A percentile compares a stretch with the other conserved stretches of the same genome.
Evolutionary conservation across 73 alveolate species (phyloP).

Genomic region (Paramecium caudatum): DNA sequence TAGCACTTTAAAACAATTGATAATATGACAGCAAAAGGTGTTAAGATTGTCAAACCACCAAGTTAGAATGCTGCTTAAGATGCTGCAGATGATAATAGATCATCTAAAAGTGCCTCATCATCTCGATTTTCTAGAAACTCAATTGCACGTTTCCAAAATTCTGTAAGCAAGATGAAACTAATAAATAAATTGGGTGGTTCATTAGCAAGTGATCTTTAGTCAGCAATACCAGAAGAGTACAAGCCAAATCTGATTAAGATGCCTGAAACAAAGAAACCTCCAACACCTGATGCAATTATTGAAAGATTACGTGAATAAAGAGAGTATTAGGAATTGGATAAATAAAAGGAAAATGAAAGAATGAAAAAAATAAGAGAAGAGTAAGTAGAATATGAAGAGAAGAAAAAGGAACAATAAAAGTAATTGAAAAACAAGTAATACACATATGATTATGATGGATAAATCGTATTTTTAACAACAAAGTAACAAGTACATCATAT

Average conservation of each 20-base stretch:
- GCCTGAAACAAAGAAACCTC: slow-evolving; percentile 47
- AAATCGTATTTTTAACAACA: slow-evolving; percentile 51
- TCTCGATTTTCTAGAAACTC: slow-evolving; percentile 39
- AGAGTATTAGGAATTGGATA: slow-evolving; percentile 47
- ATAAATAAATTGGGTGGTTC: slow-evolving; percentile 53
- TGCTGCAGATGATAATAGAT: slow-evolving; percentile 33
- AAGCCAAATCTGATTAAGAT: background rate
- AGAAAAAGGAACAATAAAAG: slow-evolving; percentile 22
- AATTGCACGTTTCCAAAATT: background rate
- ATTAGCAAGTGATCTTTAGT: background rate
- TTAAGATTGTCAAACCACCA: background rate
- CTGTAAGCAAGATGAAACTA: slow-evolving; percentile 48
- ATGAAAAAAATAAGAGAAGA: slow-evolving; percentile 60
- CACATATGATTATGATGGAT: slow-evolving; percentile 67
- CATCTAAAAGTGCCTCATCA: slow-evolving; percentile 8
- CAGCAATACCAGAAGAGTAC: background rate
- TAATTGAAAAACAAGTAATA: slow-evolving; percentile 50
- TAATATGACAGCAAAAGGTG: slow-evolving; percentile 67
- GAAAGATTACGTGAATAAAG: slow-evolving; percentile 64
- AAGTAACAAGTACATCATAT: background rate
- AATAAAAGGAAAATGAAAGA: slow-evolving; percentile 52
- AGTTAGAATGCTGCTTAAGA: background rate
- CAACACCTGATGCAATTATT: slow-evolving; percentile 60
- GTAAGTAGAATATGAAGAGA: slow-evolving; percentile 37
- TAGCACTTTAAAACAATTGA: slow-evolving; percentile 64